Percentiles rank a stretch among this genome's conserved stretches.
phyloP scores from a whole-genome alignment of 139 green algal species.

The Picochlorum sp. region DNA sequence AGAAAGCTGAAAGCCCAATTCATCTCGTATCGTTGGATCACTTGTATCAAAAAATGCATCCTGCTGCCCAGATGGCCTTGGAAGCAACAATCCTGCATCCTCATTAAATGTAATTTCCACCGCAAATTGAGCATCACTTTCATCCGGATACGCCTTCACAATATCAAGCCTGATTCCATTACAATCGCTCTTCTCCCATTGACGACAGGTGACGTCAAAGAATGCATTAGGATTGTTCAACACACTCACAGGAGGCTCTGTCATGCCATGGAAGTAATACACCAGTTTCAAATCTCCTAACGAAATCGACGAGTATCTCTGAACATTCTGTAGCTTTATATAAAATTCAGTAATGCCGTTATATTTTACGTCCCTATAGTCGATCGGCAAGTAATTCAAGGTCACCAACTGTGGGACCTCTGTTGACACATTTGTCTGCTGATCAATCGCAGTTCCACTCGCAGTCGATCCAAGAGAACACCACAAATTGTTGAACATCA shows the following conservation, averaged over 20 bases:
- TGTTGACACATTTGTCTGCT: neutral
- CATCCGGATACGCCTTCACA: conserved; percentile 19
- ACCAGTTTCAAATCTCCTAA: conserved; percentile 33
- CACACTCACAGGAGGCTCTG: neutral
- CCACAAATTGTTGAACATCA: conserved; percentile 50
- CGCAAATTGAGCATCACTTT: conserved; percentile 34
- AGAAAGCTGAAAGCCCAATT: conserved; percentile 19
- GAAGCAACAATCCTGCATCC: conserved; percentile 23
- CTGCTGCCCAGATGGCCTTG: neutral
- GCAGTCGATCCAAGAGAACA: conserved; percentile 22
- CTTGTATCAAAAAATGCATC: conserved; percentile 7
- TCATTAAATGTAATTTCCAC: conserved; percentile 38
- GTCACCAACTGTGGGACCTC: conserved; percentile 7
- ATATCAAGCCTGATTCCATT: conserved; percentile 29
- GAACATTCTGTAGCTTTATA: conserved; percentile 44
- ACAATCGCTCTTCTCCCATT: conserved; percentile 33
- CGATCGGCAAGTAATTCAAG: conserved; percentile 53
- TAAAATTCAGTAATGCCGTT: conserved; percentile 51
- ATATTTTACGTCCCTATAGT: conserved; percentile 19
- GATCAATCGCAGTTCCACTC: neutral
- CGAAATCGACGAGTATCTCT: conserved; percentile 16
- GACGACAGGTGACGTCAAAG: conserved; percentile 20
- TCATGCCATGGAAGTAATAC: conserved; percentile 50
- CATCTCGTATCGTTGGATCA: conserved; percentile 18
- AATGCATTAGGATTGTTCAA: neutral